phyloP scores from a whole-genome alignment of 164 flowering plant species.

The Vitis rupestris region DNA sequence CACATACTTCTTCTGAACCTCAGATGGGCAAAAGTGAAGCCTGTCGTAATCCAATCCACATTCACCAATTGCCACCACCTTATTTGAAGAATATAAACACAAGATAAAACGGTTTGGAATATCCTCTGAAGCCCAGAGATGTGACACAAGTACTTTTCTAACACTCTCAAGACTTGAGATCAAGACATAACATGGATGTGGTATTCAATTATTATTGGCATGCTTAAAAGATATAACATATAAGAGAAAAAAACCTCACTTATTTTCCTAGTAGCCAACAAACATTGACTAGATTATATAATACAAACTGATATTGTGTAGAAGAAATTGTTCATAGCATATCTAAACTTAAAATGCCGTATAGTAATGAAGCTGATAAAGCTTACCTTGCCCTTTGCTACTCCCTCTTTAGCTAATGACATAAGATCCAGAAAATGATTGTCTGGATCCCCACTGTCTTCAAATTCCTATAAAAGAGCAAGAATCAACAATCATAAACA shows the following conservation, averaged over 20 bases:
- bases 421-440: constrained; percentile 75
- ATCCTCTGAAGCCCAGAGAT: not conserved
- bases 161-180: not conserved
- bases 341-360: not conserved
- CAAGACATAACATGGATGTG: not conserved
- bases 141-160: not conserved
- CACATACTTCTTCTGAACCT: constrained; percentile 84
- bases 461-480: constrained; percentile 69
- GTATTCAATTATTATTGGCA: not conserved
- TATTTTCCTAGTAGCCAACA: no score
- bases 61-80: constrained; percentile 99
- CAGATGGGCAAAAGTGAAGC: constrained; percentile 91
- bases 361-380: not conserved
- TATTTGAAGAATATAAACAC: constrained; percentile 5
- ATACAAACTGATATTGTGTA: not conserved
- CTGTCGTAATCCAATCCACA: constrained; percentile 98
- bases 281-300: no score
- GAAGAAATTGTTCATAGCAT: not conserved
- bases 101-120: not conserved
- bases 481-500: constrained; percentile 8
- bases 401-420: constrained; percentile 77
- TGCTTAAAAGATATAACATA: not conserved
- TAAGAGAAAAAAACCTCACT: no score
- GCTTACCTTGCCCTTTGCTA: constrained; percentile 87
- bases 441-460: constrained; percentile 92